Conservation (phyloP, 257 asterid genomes). For the Solanum megistacrolobum region DNA sequence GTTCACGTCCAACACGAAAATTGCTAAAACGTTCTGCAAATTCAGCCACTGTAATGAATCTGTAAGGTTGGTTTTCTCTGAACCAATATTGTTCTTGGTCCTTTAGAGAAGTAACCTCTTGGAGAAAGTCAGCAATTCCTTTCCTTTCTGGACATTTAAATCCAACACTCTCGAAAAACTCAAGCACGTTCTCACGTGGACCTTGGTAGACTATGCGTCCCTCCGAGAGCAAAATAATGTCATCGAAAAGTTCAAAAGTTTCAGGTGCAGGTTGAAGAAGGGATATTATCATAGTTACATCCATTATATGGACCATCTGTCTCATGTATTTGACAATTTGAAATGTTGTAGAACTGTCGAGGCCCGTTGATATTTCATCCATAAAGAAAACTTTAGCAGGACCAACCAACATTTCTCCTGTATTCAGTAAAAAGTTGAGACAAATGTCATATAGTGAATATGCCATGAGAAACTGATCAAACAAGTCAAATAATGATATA, state of each 20-base stretch:
- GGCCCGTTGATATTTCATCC: slow-evolving; percentile 99
- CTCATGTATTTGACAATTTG: slow-evolving; percentile 79
- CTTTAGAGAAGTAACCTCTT: slow-evolving; percentile 82
- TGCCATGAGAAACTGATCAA: background rate
- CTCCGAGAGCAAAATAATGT: slow-evolving; percentile 70
- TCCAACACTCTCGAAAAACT: slow-evolving; percentile 81
- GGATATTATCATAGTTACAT: slow-evolving; percentile 82
- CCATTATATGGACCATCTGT: slow-evolving; percentile 94
- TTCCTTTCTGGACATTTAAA: slow-evolving; percentile 91
- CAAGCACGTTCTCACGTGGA: slow-evolving; percentile 72
- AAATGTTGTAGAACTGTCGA: slow-evolving; percentile 89
- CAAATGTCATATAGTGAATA: background rate
- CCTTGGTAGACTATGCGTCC: slow-evolving; percentile 82
- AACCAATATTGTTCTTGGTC: slow-evolving; percentile 94
- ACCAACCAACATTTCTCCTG: slow-evolving; percentile 97
- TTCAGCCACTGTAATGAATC: slow-evolving; percentile 49
- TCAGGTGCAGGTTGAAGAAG: slow-evolving; percentile 99
- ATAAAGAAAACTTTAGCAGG: slow-evolving; percentile 94
- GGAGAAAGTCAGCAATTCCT: slow-evolving; percentile 89
- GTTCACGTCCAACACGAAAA: slow-evolving; percentile 57
- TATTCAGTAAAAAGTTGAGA: slow-evolving; percentile 1
- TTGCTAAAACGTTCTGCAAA: slow-evolving; percentile 53
- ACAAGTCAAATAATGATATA: background rate
- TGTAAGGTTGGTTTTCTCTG: slow-evolving; percentile 51
- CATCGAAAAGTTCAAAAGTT: slow-evolving; percentile 81